A percentile compares a stretch with the other conserved stretches of the same genome.
phyloP scores from a whole-genome alignment of 2,329 filamentous ascomycete genomes.

The Colletotrichum siamense region DNA sequence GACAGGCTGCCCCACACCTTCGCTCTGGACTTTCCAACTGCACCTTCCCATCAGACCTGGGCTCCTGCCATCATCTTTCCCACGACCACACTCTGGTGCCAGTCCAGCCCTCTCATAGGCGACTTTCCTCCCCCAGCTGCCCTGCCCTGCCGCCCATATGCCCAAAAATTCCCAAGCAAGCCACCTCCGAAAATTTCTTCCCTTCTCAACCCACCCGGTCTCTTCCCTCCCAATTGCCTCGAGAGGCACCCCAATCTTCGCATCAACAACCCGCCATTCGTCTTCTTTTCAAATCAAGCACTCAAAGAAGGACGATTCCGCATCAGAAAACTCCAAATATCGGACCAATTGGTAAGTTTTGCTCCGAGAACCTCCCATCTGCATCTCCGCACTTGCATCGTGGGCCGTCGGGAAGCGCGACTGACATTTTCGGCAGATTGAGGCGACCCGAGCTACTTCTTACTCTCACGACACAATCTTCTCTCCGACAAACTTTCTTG shows the following conservation, averaged over 20 bases:
- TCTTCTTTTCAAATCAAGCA: neutral
- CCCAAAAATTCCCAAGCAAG: neutral
- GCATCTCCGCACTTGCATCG: neutral
- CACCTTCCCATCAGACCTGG: neutral
- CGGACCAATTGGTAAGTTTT: neutral
- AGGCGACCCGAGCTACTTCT: neutral
- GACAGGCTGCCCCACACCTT: neutral
- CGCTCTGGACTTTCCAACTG: neutral
- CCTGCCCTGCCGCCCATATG: neutral
- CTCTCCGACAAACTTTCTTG: neutral
- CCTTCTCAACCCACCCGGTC: neutral
- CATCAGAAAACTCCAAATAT: neutral
- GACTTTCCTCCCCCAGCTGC: neutral
- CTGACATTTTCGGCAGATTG: neutral
- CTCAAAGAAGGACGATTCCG: neutral
- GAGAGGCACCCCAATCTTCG: neutral
- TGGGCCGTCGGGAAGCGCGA: neutral
- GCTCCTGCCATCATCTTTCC: neutral
- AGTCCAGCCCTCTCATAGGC: neutral
- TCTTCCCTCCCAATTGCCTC: neutral
- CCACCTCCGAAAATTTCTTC: neutral
- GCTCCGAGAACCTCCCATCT: neutral
- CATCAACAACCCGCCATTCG: neutral
- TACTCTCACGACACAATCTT: neutral
- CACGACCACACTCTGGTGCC: slow-evolving; percentile 18